These are phyloP conservation scores for Pseudogymnoascus destructans DNA, from an alignment of 2,329 filamentous ascomycete genomes.

Conservation along the genomic window DNA sequence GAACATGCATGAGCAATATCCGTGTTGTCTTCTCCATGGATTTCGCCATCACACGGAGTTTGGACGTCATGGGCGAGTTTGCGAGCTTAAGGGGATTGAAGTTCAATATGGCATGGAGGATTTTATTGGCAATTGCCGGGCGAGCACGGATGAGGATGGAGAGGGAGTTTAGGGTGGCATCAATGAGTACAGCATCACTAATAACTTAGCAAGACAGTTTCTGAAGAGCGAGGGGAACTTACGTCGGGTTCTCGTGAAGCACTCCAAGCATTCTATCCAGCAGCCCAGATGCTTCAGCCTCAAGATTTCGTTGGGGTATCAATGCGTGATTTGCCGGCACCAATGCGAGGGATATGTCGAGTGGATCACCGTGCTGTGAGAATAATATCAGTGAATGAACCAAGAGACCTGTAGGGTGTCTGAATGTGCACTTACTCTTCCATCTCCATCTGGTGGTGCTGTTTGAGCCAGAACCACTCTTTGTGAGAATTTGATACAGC, in stretches of 20 bases:
- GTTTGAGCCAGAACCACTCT: slow-evolving; percentile 87
- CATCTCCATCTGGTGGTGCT: slow-evolving; percentile 66
- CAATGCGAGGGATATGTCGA: slow-evolving; percentile 76
- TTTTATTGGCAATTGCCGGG: slow-evolving; percentile 69
- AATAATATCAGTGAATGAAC: slow-evolving; percentile 9
- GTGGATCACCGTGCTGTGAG: slow-evolving; percentile 52
- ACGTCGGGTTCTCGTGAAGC: slow-evolving; percentile 79
- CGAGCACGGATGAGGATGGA: slow-evolving; percentile 72
- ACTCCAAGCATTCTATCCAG: slow-evolving; percentile 76
- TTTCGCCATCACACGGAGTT: slow-evolving; percentile 67
- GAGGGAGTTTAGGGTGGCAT: slow-evolving; percentile 81
- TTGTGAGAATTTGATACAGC: slow-evolving; percentile 96
- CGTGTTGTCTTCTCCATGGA: slow-evolving; percentile 93
- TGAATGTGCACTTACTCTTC: slow-evolving; percentile 47
- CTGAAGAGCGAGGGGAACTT: slow-evolving; percentile 26
- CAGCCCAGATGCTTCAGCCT: slow-evolving; percentile 84
- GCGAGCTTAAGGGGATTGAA: slow-evolving; percentile 85
- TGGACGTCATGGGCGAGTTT: slow-evolving; percentile 62
- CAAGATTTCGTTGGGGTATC: slow-evolving; percentile 66
- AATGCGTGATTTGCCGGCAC: slow-evolving; percentile 73
- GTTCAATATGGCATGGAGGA: slow-evolving; percentile 70
- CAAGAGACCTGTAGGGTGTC: neutral
- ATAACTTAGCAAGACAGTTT: slow-evolving; percentile 28
- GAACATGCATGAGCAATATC: slow-evolving; percentile 68
- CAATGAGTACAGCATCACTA: slow-evolving; percentile 78